Base-by-base conservation (phyloP, 2,329 filamentous ascomycete species). In the Ceratocystis destructans region DNA sequence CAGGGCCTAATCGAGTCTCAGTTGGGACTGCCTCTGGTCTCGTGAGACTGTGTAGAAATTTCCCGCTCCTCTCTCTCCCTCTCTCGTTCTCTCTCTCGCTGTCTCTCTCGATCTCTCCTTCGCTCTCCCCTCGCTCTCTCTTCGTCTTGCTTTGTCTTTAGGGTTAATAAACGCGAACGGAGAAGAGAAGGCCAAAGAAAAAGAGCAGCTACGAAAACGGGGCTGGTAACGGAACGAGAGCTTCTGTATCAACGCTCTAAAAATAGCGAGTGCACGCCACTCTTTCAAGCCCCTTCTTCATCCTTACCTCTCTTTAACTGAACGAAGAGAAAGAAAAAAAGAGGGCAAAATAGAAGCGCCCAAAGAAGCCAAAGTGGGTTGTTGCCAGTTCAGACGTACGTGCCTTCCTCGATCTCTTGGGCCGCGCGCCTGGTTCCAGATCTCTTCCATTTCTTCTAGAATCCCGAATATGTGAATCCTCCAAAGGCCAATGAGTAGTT, bases 401-500 rank as follows among this genome's bases (percentile, higher is more conserved):
- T 22, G 61, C 61, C 37, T 44, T 28, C 10, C 12, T 62, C 41
- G 22, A 37, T 46, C 4, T 62, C n/a, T 10, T 62, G 61, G 20
- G 33, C 37, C 37, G 20, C 61, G 20, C 37, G 37, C 61, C 41
- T 12, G 20, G 37, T 62, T 41, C 31, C 57, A 20, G 25, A 20
- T 33, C 44, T 61, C 57, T 62, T 62, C 37, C 5, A 46, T 62
- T 62, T 45, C 37, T 62, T 62, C 37, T 62, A 25, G 37, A 62
- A 25, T 57, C 53, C 37, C 8, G 46, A 20, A n/a, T 37, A 20
- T 17, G 25, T 15, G 25, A 33, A 57, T 57, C 53, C 53, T 57
- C 53, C 53, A 17, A 57, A 28, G 53, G 22, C n/a, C 31, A 22
- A 22, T 57, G 53, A 57, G 53, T 57, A 31, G 53, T 57, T 57